Conservation (phyloP, 345 rosid species). For the Citrus medica region DNA sequence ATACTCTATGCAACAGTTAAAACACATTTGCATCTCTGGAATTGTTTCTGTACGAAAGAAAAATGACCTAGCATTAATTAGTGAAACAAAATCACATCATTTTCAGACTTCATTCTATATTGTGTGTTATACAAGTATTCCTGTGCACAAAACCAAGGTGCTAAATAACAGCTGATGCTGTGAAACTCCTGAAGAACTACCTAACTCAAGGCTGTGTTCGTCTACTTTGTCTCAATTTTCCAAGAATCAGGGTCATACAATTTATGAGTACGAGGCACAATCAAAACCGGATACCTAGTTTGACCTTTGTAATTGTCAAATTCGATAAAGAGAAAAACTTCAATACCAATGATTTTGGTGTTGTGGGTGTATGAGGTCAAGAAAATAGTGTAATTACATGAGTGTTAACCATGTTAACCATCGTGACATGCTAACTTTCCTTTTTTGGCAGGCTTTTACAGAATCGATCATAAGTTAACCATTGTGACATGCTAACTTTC, state of each 20-base stretch:
- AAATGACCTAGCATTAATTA: neutral
- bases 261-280: neutral
- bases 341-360: neutral
- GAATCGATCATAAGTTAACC: constrained; percentile 47
- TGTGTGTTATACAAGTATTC: neutral
- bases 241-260: neutral
- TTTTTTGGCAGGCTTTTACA: constrained; percentile 58
- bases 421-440: neutral
- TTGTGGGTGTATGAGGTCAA: no score
- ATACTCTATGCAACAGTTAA: neutral
- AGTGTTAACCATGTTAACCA: neutral
- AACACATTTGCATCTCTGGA: neutral
- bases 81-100: neutral
- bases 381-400: neutral
- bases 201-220: neutral
- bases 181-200: neutral
- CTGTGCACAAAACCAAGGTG: constrained; percentile 10
- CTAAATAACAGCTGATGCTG: neutral
- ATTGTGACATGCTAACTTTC: neutral
- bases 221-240: constrained; percentile 2
- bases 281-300: constrained; percentile 12
- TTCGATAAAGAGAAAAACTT: neutral
- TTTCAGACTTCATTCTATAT: neutral
- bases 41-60: neutral
- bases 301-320: neutral